Evolutionary conservation across 805 yeast genomes (phyloP), one percentile per base, ranked within the genome.

Genomic region (Priceomyces castillae): DNA sequence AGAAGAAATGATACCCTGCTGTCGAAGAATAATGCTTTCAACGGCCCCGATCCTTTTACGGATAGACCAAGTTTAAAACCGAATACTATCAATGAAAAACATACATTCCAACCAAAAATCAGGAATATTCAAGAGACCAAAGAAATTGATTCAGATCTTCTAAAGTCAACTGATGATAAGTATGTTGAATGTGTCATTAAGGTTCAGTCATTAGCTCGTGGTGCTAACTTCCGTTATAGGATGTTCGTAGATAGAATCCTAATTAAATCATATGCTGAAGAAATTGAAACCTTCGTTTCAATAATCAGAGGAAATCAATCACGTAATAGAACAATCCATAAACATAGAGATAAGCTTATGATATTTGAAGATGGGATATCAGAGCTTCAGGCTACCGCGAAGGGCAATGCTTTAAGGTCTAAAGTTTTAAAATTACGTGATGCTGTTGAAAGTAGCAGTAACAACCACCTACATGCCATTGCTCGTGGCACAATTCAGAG

Each of bases 141-240:
- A n/a, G 37, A 34, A 19, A 34, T 22, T 34, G 23, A 19, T 19
- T 14, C 23, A 19, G 25, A 23, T 18, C 16, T 34, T 11, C n/a
- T 28, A 20, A 37, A 41, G 6, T 33, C 36, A 4, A 59, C 50
- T 25, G 17, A 51, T 23, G 53, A 55, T 22, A 22, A 40, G 5
- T 47, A 48, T 35, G 20, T 51, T 6, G 35, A 39, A 2, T 56
- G 63, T 41, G 74, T 84, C 30, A 63, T 74, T 30, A 68, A 64
- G 43, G 65, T 90, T 14, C 96, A 90, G 59, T 78, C 94, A 0
- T 63, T 81, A 18, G 75, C 86, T 14, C 70, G 88, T 50, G 95
- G 94, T 15, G 81, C 86, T 0, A 69, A 80, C 33, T 66, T 78
- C 43, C 73, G 96, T 41, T 86, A 82, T 57, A 65, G 67, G 16